These are phyloP conservation scores for Xylaria intraflava DNA, from an alignment of 495 filamentous ascomycete species.

Conservation along the genomic window DNA sequence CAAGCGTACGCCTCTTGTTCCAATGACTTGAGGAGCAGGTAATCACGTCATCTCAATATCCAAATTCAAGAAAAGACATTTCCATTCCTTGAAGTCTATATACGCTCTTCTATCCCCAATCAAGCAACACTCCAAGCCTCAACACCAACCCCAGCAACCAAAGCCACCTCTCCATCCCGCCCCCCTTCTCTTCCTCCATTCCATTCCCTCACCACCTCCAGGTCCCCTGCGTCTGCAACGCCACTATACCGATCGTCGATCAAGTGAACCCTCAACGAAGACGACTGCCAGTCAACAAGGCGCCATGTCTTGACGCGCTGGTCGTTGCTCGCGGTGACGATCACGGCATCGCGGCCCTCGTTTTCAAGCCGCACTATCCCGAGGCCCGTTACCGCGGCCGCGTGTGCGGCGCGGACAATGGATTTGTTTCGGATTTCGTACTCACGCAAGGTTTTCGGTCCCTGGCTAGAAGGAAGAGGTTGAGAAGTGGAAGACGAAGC, in stretches of 20 bases:
- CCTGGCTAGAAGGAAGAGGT: background rate
- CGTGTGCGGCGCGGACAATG: conserved; percentile 67
- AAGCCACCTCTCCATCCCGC: too few relatives aligned
- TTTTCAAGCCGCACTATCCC: conserved; percentile 34
- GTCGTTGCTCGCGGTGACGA: conserved; percentile 69
- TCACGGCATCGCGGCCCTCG: conserved; percentile 3
- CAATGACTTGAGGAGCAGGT: too few relatives aligned
- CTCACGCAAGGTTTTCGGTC: background rate
- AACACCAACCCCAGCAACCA: conserved; percentile 45
- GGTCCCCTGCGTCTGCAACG: conserved; percentile 52
- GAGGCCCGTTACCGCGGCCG: conserved; percentile 68
- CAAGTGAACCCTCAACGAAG: conserved; percentile 35
- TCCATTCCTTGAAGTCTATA: background rate
- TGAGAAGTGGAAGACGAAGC: background rate
- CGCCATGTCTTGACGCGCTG: conserved; percentile 76
- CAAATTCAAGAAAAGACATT: too few relatives aligned
- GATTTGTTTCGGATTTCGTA: conserved; percentile 35
- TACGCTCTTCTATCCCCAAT: background rate
- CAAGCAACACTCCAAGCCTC: conserved; percentile 33
- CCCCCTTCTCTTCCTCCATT: conserved; percentile 1
- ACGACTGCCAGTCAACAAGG: conserved; percentile 19
- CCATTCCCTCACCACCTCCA: conserved; percentile 19
- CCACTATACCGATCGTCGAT: conserved; percentile 50
- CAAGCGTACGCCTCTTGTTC: too few relatives aligned
- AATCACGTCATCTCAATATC: too few relatives aligned